Conservation (phyloP, 2,329 filamentous ascomycete genomes). For the Aspergillus sp. region DNA sequence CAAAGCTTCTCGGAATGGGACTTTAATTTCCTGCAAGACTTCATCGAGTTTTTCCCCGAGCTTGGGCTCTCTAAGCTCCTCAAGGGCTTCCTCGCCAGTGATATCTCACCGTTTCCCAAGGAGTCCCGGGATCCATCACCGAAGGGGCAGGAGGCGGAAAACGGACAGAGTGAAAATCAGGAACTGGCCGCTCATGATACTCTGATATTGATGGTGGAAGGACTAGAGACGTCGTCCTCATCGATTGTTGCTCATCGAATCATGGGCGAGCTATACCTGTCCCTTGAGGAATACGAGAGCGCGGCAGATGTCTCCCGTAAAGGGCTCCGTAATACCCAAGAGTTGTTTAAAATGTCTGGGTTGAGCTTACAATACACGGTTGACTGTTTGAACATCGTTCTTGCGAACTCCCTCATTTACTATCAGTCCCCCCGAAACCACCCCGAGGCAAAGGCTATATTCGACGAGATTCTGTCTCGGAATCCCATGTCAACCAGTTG, state of each 20-base stretch:
- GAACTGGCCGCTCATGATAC: slow-evolving; percentile 74
- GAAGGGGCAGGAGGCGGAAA: slow-evolving; percentile 13
- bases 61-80: slow-evolving; percentile 80
- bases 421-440: slow-evolving; percentile 90
- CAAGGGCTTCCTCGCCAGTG: slow-evolving; percentile 76
- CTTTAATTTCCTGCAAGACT: slow-evolving; percentile 72
- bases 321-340: slow-evolving; percentile 61
- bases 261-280: slow-evolving; percentile 78
- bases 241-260: slow-evolving; percentile 83
- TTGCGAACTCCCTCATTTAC: slow-evolving; percentile 86
- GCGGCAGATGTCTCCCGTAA: slow-evolving; percentile 77
- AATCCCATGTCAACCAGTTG: slow-evolving; percentile 76
- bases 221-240: slow-evolving; percentile 59
- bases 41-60: slow-evolving; percentile 79
- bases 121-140: slow-evolving; percentile 7
- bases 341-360: slow-evolving; percentile 66
- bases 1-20: slow-evolving; percentile 76
- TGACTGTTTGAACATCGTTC: slow-evolving; percentile 72
- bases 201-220: slow-evolving; percentile 75
- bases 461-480: slow-evolving; percentile 74
- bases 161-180: slow-evolving; percentile 43
- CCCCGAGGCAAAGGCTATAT: slow-evolving; percentile 79
- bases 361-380: slow-evolving; percentile 66
- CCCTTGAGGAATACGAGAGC: slow-evolving; percentile 80
- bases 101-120: slow-evolving; percentile 75